A percentile compares a stretch with the other conserved stretches of the same genome.
Evolutionary conservation across 2,329 filamentous ascomycete species (phyloP).

Genomic region (Trematosphaeria pertusa): DNA sequence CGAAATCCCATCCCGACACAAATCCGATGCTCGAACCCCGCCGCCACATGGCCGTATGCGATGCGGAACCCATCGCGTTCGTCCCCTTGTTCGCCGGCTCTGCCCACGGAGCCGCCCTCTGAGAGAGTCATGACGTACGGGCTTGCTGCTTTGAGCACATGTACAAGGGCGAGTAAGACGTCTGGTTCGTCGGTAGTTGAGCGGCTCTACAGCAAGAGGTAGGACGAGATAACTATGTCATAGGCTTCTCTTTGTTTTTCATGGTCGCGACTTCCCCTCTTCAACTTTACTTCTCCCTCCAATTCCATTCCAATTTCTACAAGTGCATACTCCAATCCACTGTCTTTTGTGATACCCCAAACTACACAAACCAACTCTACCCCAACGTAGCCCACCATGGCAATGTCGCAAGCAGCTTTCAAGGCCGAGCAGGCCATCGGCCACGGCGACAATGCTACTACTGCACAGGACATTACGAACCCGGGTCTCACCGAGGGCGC

Average conservation of each 20-base stretch:
- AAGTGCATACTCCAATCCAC: neutral
- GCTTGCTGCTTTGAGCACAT: constrained; percentile 31
- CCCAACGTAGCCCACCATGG: constrained; percentile 29
- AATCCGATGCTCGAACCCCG: constrained; percentile 1
- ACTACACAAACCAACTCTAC: constrained; percentile 3
- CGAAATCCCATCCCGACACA: constrained; percentile 13
- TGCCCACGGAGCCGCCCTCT: constrained; percentile 27
- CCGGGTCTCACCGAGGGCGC: constrained; percentile 54
- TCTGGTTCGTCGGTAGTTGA: constrained; percentile 29
- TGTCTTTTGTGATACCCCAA: constrained; percentile 12
- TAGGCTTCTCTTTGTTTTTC: constrained; percentile 21
- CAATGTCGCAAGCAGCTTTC: constrained; percentile 64
- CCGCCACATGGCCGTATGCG: constrained; percentile 22
- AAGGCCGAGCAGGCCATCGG: constrained; percentile 71
- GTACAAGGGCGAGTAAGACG: constrained; percentile 29
- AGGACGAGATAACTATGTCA: constrained; percentile 32
- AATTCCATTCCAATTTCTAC: constrained; percentile 1
- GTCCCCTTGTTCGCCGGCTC: constrained; percentile 9
- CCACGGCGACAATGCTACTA: constrained; percentile 69
- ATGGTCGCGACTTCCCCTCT: constrained; percentile 16
- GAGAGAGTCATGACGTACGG: constrained; percentile 38
- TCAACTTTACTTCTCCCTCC: constrained; percentile 3
- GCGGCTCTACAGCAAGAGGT: constrained; percentile 7
- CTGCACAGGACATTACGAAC: constrained; percentile 72
- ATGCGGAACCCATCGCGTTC: constrained; percentile 9